Base-by-base conservation (phyloP, 257 asterid genomes). In the Pogostemon cablin region DNA sequence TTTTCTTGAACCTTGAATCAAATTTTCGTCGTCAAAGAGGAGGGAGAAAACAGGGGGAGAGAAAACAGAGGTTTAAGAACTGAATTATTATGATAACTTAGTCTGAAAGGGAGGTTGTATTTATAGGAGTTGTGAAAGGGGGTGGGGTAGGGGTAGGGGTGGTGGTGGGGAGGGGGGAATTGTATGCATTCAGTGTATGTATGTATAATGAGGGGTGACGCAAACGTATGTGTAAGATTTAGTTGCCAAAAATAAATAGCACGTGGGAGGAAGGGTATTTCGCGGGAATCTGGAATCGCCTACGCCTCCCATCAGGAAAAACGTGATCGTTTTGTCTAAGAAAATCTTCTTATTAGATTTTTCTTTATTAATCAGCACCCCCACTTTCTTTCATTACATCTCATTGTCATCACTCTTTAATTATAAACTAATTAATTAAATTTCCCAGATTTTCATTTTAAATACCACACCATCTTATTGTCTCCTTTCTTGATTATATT, bases 231-330 rank as follows among this genome's bases (percentile, higher is more conserved):
- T 60, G 59, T 20, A 69, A 60, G 68, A 58, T 59, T 70, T 59
- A 25, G 54, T 75, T 61, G 25, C 68, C 43, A 15, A 61, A 80
- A 77, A 66, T 75, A 84, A 77, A 79, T 72, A 76, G 84, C 91
- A 90, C 97, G 96, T 88, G 93, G 68, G 56, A 37, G 65, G 68
- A 61, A 74, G 79, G 86, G 80, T 72, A 80, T 83, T 79, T 80
- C 78, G 77, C 71, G 77, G 67, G 80, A 74, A 63, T 73, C 67
- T 9, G 65, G 71, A 72, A 49, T 46, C 56, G 71, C 42, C 39
- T 17, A 46, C 25, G 25, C 62, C 9, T 43, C 12, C 72, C 70
- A 17, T 53, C 1, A 25, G 71, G 37, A 61, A 76, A 85, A 89
- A 87, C 91, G 91, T 83, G 91, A 81, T 79, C 15, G 69, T 32